These are phyloP conservation scores for Mucor piriformis DNA, from an alignment of 371 early-diverging fungal species.

Conservation along the genomic window DNA sequence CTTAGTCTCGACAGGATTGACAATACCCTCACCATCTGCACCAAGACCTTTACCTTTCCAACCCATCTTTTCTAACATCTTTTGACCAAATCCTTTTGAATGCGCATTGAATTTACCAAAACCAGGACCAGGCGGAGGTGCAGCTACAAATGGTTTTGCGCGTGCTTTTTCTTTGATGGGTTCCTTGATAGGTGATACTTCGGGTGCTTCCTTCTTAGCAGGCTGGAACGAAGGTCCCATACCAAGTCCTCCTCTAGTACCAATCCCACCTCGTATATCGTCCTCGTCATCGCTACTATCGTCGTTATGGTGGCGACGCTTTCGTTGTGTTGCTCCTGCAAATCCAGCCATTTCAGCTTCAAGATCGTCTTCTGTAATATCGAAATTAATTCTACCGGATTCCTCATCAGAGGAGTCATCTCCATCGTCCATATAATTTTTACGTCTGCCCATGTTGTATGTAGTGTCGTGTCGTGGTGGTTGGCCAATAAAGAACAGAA, in stretches of 20 bases:
- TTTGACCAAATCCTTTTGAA: slow-evolving; percentile 75
- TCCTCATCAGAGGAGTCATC: slow-evolving; percentile 55
- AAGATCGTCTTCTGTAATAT: slow-evolving; percentile 45
- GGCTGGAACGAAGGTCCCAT: slow-evolving; percentile 15
- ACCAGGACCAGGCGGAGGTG: slow-evolving; percentile 55
- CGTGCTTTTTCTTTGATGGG: slow-evolving; percentile 14
- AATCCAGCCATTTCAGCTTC: slow-evolving; percentile 50
- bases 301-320: slow-evolving; percentile 18
- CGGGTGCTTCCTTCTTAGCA: slow-evolving; percentile 12
- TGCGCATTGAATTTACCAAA: slow-evolving; percentile 81
- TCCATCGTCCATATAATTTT: slow-evolving; percentile 49
- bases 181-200: background rate
- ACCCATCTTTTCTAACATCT: slow-evolving; percentile 86
- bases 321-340: slow-evolving; percentile 27
- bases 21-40: slow-evolving; percentile 78
- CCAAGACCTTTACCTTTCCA: slow-evolving; percentile 85
- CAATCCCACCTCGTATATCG: slow-evolving; percentile 24
- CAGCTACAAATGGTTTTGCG: slow-evolving; percentile 1
- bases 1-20: slow-evolving; percentile 87
- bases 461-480: too few species aligned
- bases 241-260: background rate
- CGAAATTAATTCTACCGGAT: slow-evolving; percentile 39
- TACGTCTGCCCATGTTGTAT: slow-evolving; percentile 46
- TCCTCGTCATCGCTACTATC: slow-evolving; percentile 43
- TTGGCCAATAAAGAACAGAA: too few species aligned